These are phyloP conservation scores for Triticum urartu DNA, from an alignment of 176 grass and related monocot species.

Conservation along the genomic window DNA sequence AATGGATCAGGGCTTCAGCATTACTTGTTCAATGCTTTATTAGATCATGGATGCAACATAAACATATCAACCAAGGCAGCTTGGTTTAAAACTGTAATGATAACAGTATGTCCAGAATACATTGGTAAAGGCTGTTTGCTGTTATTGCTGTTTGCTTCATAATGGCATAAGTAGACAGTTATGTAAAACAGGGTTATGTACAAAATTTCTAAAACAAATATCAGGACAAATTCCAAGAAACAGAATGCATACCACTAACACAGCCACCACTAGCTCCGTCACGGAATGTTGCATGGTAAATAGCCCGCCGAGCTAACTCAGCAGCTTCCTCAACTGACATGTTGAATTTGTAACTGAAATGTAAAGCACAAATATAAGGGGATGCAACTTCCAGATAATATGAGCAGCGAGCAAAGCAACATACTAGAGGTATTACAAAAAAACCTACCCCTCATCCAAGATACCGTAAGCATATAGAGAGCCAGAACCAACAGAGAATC, in stretches of 20 bases:
- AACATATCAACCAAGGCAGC: neutral
- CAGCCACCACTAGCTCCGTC: constrained; percentile 93
- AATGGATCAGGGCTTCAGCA: neutral
- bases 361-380: constrained; percentile 8
- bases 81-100: neutral
- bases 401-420: neutral
- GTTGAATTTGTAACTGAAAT: constrained; percentile 67
- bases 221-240: neutral
- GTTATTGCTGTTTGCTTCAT: no score
- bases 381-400: neutral
- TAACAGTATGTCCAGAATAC: neutral
- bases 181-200: neutral
- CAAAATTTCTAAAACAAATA: neutral
- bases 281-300: constrained; percentile 88
- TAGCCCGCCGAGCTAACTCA: constrained; percentile 74
- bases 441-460: constrained; percentile 71
- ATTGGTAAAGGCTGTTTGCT: neutral
- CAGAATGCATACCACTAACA: constrained; percentile 66
- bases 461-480: constrained; percentile 93
- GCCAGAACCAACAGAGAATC: constrained; percentile 95
- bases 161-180: neutral
- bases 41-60: neutral
- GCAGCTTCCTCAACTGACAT: constrained; percentile 83
- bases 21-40: neutral
- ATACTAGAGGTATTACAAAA: neutral